These are phyloP conservation scores for Cercospora sp. DNA, from an alignment of 2,329 filamentous ascomycete genomes.

Conservation along the genomic window DNA sequence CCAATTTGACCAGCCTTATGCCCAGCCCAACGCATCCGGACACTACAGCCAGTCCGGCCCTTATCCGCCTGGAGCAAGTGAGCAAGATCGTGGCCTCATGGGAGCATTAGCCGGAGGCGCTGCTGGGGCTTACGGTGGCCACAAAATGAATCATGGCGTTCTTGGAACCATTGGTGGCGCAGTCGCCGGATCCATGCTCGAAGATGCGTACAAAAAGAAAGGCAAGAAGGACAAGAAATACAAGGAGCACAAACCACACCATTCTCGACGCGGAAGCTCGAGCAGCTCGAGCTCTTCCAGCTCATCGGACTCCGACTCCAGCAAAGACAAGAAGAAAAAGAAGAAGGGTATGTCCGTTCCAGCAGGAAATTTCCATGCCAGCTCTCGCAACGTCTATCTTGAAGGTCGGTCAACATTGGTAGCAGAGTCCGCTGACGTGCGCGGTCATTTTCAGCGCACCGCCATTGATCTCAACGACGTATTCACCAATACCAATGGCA, in stretches of 20 bases:
- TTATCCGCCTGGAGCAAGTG: constrained; percentile 27
- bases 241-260: constrained; percentile 18
- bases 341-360: constrained; percentile 20
- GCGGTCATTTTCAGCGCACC: constrained; percentile 38
- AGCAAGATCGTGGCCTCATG: constrained; percentile 57
- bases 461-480: constrained; percentile 42
- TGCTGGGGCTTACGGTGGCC: constrained; percentile 58
- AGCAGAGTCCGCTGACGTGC: constrained; percentile 38
- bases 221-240: constrained; percentile 40
- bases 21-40: constrained; percentile 13
- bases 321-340: constrained; percentile 20
- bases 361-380: constrained; percentile 44
- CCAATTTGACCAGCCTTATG: constrained; percentile 25
- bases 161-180: constrained; percentile 59
- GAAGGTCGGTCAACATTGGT: constrained; percentile 42
- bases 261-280: constrained; percentile 19
- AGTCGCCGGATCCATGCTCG: constrained; percentile 55
- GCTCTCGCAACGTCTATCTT: constrained; percentile 38
- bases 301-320: constrained; percentile 26
- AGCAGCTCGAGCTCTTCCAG: constrained; percentile 25
- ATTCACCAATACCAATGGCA: constrained; percentile 42
- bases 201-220: constrained; percentile 54
- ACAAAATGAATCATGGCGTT: constrained; percentile 58
- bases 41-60: constrained; percentile 20
- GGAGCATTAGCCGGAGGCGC: constrained; percentile 58